Base-by-base conservation (phyloP, 257 asterid genomes). In the Jacaranda copaia region DNA sequence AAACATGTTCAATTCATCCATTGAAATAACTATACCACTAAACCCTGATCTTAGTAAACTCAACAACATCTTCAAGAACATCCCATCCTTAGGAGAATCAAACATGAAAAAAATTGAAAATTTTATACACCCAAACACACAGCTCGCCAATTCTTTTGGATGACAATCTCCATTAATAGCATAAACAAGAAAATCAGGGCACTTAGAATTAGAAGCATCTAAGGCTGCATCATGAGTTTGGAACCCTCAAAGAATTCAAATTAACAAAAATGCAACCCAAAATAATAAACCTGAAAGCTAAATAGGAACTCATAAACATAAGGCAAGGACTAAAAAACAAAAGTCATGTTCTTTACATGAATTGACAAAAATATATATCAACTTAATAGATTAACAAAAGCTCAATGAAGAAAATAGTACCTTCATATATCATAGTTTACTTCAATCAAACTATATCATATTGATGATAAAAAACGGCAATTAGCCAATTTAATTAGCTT, bases 131-230 rank as follows among this genome's bases (percentile, higher is more conserved):
- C 76, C 85, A 35, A 88, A 83, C 15, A 85, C 80, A 46, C 92
- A 90, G 80, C 83, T 81, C 77, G 78, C 86, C 79, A 85, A 73
- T 77, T 87, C 91, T 76, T 86, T 92, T 0, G 63, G 84, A 57
- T 35, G 13, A 63, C 19, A 53, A 66, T 80, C 89, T 35, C 78
- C 91, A 20, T 69, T 35, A 1, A 82, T 32, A 18, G 83, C 83
- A 71, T 78, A 87, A 72, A 96, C 84, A 77, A 96, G 88, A 86
- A 93, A 96, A 80, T 96, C 99, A 38, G 99, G 97, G 65, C 98
- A 97, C 89, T 96, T 98, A 55, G 90, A 79, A 69, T 82, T 81
- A 12, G 97, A 90, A 56, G 97, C 99, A 71, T 92, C 91, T 58
- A 89, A 75, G 20, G 99, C 98, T 63, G 97, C 93, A 79, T 86